Percentiles rank a stretch among this genome's conserved stretches.
phyloP scores from a whole-genome alignment of 345 rosid genomes.

The Gossypium ekmanianum region DNA sequence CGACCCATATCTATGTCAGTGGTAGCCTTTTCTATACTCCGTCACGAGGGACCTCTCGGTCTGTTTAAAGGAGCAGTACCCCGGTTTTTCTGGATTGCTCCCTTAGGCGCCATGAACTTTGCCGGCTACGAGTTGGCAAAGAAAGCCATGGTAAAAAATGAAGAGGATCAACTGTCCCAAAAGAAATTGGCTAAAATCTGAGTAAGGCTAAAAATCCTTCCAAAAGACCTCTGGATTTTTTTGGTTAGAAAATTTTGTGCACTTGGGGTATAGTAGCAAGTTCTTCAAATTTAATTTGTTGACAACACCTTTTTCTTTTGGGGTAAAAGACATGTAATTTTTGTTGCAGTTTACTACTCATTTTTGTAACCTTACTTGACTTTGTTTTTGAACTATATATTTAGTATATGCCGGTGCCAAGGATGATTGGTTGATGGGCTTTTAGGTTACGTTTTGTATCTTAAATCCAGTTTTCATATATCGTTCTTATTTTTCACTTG shows the following conservation, averaged over 20 bases:
- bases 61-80: conserved; percentile 95
- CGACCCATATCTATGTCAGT: conserved; percentile 71
- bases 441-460: background rate
- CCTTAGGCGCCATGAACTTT: conserved; percentile 98
- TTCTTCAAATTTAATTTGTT: conserved; percentile 1
- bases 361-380: background rate
- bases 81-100: conserved; percentile 97
- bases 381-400: background rate
- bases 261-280: background rate
- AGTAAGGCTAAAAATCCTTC: conserved; percentile 14
- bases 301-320: background rate
- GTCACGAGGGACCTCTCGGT: conserved; percentile 87
- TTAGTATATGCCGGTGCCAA: background rate
- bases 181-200: conserved; percentile 39
- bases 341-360: background rate
- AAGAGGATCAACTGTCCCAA: conserved; percentile 40
- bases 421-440: background rate
- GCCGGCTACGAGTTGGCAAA: conserved; percentile 93
- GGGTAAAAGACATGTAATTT: background rate
- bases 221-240: background rate
- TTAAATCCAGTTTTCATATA: background rate
- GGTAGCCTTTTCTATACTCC: conserved; percentile 67
- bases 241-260: background rate
- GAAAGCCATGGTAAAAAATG: conserved; percentile 78
- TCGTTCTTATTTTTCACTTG: too few species aligned